phyloP scores from a whole-genome alignment of 2,329 filamentous ascomycete species.

The Aspergillus pseudoviridinutans region DNA sequence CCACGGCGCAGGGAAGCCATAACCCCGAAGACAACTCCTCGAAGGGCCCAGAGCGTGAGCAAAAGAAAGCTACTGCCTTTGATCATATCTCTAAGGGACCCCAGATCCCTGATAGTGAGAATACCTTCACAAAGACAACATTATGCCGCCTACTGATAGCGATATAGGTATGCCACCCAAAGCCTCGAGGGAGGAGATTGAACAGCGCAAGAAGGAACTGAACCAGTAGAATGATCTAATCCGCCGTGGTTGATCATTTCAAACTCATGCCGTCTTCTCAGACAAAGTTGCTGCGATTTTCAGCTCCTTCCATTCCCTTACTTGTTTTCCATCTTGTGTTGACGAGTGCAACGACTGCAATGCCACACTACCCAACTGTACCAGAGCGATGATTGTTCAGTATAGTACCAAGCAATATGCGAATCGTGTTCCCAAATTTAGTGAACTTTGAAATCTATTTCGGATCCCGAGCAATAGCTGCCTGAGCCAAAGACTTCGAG shows the following conservation, averaged over 20 bases:
- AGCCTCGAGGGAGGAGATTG: constrained; percentile 61
- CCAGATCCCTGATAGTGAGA: constrained; percentile 39
- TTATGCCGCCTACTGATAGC: constrained; percentile 7
- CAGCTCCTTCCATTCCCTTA: neutral
- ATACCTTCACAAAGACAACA: neutral
- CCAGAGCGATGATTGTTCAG: neutral
- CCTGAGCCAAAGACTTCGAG: neutral
- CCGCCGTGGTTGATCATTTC: neutral
- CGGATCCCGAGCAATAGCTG: neutral
- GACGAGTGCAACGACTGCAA: neutral
- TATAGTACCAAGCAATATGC: neutral
- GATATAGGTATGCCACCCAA: constrained; percentile 39
- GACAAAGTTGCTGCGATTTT: neutral
- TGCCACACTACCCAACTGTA: neutral
- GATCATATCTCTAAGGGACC: constrained; percentile 44
- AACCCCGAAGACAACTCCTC: constrained; percentile 15
- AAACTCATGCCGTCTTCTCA: neutral
- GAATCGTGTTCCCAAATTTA: neutral
- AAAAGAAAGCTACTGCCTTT: constrained; percentile 32
- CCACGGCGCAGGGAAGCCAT: constrained; percentile 16
- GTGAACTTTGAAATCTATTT: neutral
- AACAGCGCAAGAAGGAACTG: constrained; percentile 60
- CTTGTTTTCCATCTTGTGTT: neutral
- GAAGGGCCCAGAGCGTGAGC: constrained; percentile 26
- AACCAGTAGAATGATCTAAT: constrained; percentile 50